A percentile compares a stretch with the other conserved stretches of the same genome.
phyloP scores from a whole-genome alignment of 768 basidiomycete species.

The Xerocomus spinulosus region DNA sequence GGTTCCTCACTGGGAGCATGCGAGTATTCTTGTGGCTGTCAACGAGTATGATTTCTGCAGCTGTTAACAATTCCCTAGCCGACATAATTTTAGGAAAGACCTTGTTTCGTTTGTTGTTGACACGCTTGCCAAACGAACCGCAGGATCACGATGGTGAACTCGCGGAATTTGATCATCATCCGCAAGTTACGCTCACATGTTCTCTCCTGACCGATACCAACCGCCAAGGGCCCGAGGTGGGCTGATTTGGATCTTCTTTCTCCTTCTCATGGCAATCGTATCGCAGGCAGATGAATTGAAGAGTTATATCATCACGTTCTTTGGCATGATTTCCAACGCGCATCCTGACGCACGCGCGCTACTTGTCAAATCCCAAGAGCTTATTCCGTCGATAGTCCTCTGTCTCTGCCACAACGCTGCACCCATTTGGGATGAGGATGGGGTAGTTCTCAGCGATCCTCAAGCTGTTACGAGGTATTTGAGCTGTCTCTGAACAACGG shows the following conservation, averaged over 20 bases:
- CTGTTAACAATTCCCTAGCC: constrained; percentile 2
- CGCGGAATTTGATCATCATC: constrained; percentile 30
- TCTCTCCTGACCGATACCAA: constrained; percentile 42
- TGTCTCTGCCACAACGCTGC: constrained; percentile 50
- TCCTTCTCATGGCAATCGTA: constrained; percentile 2
- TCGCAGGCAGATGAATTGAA: constrained; percentile 35
- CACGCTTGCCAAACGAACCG: constrained; percentile 27
- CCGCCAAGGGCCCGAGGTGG: constrained; percentile 40
- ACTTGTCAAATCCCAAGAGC: constrained; percentile 43
- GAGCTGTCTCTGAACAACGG: background rate
- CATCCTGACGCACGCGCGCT: constrained; percentile 37
- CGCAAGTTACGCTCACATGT: constrained; percentile 48
- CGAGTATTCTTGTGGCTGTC: constrained; percentile 53
- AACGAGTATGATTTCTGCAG: constrained; percentile 31
- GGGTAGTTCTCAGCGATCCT: constrained; percentile 35
- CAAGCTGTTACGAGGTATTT: constrained; percentile 27
- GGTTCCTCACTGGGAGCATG: constrained; percentile 45
- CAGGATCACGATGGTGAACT: constrained; percentile 15
- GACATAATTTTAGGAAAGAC: constrained; percentile 36
- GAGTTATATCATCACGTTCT: constrained; percentile 36
- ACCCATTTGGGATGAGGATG: constrained; percentile 65
- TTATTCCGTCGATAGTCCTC: constrained; percentile 63
- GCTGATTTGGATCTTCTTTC: background rate
- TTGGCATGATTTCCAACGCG: constrained; percentile 36
- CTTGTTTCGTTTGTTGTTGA: constrained; percentile 42